These are phyloP conservation scores for Exserohilum turcica DNA, from an alignment of 2,329 filamentous ascomycete species.

Conservation along the genomic window DNA sequence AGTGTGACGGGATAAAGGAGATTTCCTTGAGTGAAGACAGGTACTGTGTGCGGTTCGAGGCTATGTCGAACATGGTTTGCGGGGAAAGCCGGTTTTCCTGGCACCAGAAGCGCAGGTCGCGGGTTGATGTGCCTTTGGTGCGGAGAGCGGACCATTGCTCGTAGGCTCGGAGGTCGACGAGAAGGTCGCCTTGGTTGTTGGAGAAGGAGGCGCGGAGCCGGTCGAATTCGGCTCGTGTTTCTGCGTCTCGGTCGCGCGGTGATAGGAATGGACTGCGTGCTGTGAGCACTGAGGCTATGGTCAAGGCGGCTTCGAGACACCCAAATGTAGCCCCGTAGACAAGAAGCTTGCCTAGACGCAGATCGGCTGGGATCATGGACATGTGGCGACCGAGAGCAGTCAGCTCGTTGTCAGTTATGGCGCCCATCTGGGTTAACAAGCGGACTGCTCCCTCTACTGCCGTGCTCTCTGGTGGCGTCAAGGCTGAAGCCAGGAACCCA, in stretches of 20 bases:
- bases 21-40: slow-evolving; percentile 83
- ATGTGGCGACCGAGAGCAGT: slow-evolving; percentile 91
- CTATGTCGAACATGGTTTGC: slow-evolving; percentile 85
- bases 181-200: slow-evolving; percentile 78
- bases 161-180: slow-evolving; percentile 85
- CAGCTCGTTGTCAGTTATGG: slow-evolving; percentile 81
- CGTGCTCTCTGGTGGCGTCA: slow-evolving; percentile 83
- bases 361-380: slow-evolving; percentile 91
- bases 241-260: slow-evolving; percentile 80
- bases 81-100: slow-evolving; percentile 82
- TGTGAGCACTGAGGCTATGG: slow-evolving; percentile 90
- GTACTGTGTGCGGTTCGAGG: slow-evolving; percentile 84
- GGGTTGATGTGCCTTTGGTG: slow-evolving; percentile 60
- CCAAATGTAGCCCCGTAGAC: slow-evolving; percentile 94
- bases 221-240: slow-evolving; percentile 81
- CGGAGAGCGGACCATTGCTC: slow-evolving; percentile 77
- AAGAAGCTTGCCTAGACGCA: slow-evolving; percentile 92
- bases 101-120: slow-evolving; percentile 76
- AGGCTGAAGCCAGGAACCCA: slow-evolving; percentile 79
- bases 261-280: slow-evolving; percentile 85
- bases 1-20: slow-evolving; percentile 67
- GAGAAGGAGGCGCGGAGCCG: slow-evolving; percentile 76
- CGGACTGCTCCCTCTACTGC: slow-evolving; percentile 86
- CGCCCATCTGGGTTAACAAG: slow-evolving; percentile 82
- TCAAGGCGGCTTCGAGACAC: slow-evolving; percentile 85